These are phyloP conservation scores for Poa pratensis DNA, from an alignment of 176 grass and related monocot genomes.

Conservation along the genomic window DNA sequence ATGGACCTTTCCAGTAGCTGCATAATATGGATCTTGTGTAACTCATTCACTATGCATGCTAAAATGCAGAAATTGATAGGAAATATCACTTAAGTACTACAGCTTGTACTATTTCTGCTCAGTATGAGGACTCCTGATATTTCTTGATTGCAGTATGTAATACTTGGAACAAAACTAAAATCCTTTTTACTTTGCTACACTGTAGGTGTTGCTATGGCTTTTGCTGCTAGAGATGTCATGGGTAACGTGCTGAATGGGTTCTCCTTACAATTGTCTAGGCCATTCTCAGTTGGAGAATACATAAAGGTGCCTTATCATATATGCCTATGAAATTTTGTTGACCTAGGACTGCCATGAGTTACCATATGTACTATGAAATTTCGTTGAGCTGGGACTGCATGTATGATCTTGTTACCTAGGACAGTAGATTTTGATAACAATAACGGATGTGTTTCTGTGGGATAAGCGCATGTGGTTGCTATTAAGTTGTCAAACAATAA, in stretches of 20 bases:
- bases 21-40: slow-evolving; percentile 12
- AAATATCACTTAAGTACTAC: slow-evolving; percentile 25
- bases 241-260: slow-evolving; percentile 93
- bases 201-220: slow-evolving; percentile 95
- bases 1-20: background rate
- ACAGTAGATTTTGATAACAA: slow-evolving; percentile 35
- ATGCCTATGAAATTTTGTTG: background rate
- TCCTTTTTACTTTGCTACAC: background rate
- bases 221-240: slow-evolving; percentile 99
- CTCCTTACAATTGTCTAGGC: slow-evolving; percentile 87
- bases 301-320: slow-evolving; percentile 70
- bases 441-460: background rate
- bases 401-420: background rate
- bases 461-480: background rate
- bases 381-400: background rate
- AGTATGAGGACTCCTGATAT: background rate
- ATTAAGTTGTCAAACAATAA: slow-evolving; percentile 16
- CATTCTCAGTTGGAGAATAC: slow-evolving; percentile 83
- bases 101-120: slow-evolving; percentile 5
- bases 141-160: slow-evolving; percentile 12
- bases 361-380: background rate
- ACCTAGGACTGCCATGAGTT: background rate
- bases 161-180: slow-evolving; percentile 33
- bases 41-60: background rate
- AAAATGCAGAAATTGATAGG: background rate